phyloP scores from a whole-genome alignment of 257 asterid species.

The Petunia secreta region DNA sequence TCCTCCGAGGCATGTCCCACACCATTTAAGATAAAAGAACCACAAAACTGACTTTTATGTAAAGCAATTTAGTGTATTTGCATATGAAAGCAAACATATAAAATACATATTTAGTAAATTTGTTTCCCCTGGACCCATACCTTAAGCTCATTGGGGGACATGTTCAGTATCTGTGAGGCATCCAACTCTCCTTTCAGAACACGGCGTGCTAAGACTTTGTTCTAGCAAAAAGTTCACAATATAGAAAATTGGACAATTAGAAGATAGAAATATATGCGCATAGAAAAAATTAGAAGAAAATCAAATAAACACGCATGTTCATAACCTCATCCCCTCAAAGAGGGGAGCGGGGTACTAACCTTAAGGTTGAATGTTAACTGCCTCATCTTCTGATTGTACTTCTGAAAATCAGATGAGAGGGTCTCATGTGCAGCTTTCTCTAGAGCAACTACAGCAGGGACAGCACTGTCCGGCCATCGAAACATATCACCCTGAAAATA shows the following conservation, averaged over 20 bases:
- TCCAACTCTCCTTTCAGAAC: conserved; percentile 78
- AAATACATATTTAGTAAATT: conserved; percentile 19
- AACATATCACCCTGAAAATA: conserved; percentile 45
- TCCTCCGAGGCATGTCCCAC: neutral
- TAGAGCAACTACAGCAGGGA: conserved; percentile 60
- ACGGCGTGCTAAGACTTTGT: conserved; percentile 58
- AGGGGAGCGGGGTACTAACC: conserved; percentile 41
- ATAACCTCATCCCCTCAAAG: neutral
- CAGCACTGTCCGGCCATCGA: conserved; percentile 77
- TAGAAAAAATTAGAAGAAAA: conserved; percentile 22
- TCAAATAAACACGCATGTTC: neutral
- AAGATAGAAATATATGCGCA: conserved; percentile 2
- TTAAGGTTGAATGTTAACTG: conserved; percentile 64
- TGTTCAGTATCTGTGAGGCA: conserved; percentile 65
- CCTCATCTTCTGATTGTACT: conserved; percentile 87
- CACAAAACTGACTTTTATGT: neutral
- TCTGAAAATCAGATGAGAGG: conserved; percentile 58
- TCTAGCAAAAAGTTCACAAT: conserved; percentile 43
- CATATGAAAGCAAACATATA: neutral
- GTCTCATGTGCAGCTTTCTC: conserved; percentile 72
- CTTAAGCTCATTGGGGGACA: conserved; percentile 83
- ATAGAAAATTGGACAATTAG: conserved; percentile 26
- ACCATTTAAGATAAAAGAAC: neutral
- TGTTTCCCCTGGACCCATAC: conserved; percentile 38
- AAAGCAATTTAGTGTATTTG: neutral